Conservation (phyloP, 805 yeast genomes). For the Candida morakotiae region DNA sequence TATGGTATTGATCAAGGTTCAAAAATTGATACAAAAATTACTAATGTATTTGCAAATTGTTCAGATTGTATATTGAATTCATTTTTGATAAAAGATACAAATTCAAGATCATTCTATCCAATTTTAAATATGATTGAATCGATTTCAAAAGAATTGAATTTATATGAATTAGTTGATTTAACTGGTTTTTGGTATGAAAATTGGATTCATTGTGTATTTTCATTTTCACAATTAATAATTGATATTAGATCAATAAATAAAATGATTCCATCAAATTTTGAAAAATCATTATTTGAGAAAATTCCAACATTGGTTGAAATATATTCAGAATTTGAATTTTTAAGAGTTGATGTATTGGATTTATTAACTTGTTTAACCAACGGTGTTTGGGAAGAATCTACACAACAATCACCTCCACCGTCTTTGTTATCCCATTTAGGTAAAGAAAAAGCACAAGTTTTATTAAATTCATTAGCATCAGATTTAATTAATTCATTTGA, state of each 20-base stretch:
- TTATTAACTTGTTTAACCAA: constrained; percentile 55
- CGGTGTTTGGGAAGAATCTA: constrained; percentile 50
- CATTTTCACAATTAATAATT: constrained; percentile 54
- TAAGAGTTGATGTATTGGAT: constrained; percentile 51
- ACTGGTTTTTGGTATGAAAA: constrained; percentile 44
- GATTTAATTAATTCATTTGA: constrained; percentile 59
- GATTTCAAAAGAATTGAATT: constrained; percentile 31
- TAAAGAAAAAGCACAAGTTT: constrained; percentile 50
- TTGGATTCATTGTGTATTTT: constrained; percentile 50
- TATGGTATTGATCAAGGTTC: constrained; percentile 48
- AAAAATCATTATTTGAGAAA: constrained; percentile 51
- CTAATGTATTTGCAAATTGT: constrained; percentile 48
- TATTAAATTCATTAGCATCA: constrained; percentile 55
- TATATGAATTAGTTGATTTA: constrained; percentile 39
- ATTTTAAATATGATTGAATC: constrained; percentile 47
- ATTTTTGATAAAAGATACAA: constrained; percentile 50
- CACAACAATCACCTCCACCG: constrained; percentile 55
- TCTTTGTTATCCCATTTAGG: constrained; percentile 82
- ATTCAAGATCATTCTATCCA: constrained; percentile 52
- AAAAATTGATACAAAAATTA: constrained; percentile 33
- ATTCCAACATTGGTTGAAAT: constrained; percentile 55
- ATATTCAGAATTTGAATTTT: constrained; percentile 45
- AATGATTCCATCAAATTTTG: constrained; percentile 59
- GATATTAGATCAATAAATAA: constrained; percentile 50
- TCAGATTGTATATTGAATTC: constrained; percentile 48